A percentile compares a stretch with the other conserved stretches of the same genome.
Evolutionary conservation across 2,329 filamentous ascomycete genomes (phyloP).

Genomic region (Sordariomycetes sp.): DNA sequence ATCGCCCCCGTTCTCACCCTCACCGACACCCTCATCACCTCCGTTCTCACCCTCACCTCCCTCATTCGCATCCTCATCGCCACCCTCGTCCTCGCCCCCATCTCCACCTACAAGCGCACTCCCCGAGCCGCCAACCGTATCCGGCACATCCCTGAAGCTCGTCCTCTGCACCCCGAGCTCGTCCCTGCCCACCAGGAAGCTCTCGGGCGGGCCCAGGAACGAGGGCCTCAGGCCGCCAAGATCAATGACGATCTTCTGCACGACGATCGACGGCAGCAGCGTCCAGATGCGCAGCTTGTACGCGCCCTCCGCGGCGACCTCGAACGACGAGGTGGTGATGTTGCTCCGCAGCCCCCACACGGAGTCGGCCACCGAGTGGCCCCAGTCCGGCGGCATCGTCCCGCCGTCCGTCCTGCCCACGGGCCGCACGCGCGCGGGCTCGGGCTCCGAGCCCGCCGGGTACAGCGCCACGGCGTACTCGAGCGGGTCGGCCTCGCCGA

Average conservation of each 20-base stretch:
- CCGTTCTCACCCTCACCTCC: neutral
- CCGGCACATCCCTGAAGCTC: slow-evolving; percentile 17
- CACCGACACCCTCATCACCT: neutral
- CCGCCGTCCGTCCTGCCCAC: slow-evolving; percentile 29
- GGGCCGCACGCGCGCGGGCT: slow-evolving; percentile 25
- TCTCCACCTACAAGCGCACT: neutral
- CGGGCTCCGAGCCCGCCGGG: slow-evolving; percentile 19
- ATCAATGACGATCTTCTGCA: slow-evolving; percentile 47
- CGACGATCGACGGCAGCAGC: slow-evolving; percentile 37
- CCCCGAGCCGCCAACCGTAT: neutral
- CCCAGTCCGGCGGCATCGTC: slow-evolving; percentile 30
- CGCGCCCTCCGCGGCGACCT: slow-evolving; percentile 26
- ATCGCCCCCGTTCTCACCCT: neutral
- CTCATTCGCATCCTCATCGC: neutral
- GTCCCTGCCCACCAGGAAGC: slow-evolving; percentile 33
- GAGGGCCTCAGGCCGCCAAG: slow-evolving; percentile 42
- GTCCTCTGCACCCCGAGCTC: slow-evolving; percentile 24
- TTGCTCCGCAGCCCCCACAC: slow-evolving; percentile 33
- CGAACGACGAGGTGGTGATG: slow-evolving; percentile 32
- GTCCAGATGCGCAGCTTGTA: slow-evolving; percentile 41
- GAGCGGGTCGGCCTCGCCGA: slow-evolving; percentile 35
- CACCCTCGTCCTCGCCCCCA: neutral
- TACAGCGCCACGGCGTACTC: slow-evolving; percentile 39
- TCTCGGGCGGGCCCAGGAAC: slow-evolving; percentile 47
- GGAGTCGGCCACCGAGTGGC: slow-evolving; percentile 28